Evolutionary conservation across 495 filamentous ascomycete genomes (phyloP).

Genomic region (Aspergillus carlsbadensis): DNA sequence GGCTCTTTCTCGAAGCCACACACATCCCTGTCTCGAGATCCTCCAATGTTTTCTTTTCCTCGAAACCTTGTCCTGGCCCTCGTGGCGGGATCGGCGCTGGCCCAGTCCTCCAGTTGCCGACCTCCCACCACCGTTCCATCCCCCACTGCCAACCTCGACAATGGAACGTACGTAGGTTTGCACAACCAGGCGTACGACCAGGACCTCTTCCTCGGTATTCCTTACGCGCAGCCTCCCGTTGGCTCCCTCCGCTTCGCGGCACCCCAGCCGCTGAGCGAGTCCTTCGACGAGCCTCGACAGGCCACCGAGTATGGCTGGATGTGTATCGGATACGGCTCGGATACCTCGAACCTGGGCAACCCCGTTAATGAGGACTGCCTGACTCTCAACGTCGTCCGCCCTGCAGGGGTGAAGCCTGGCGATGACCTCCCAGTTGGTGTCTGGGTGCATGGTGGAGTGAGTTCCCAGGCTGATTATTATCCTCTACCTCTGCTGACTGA

Average conservation of each 20-base stretch:
- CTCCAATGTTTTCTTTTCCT: too few species aligned
- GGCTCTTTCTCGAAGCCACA: too few species aligned
- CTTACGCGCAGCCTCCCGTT: slow-evolving; percentile 44
- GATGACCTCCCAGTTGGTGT: slow-evolving; percentile 32
- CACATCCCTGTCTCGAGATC: too few species aligned
- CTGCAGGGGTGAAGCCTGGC: slow-evolving; percentile 22
- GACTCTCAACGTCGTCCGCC: slow-evolving; percentile 45
- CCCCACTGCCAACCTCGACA: slow-evolving; percentile 19
- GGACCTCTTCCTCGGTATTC: slow-evolving; percentile 48
- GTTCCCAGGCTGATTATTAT: background rate
- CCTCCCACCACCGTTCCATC: too few species aligned
- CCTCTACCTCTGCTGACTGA: too few species aligned
- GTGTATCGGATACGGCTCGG: slow-evolving; percentile 39
- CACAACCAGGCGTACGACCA: slow-evolving; percentile 37
- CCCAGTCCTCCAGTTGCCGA: background rate
- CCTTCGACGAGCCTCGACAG: slow-evolving; percentile 20
- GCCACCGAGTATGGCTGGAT: slow-evolving; percentile 36
- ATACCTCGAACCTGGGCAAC: slow-evolving; percentile 9
- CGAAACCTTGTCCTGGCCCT: too few species aligned
- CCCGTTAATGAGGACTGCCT: slow-evolving; percentile 44
- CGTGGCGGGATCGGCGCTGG: too few species aligned
- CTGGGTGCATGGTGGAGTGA: slow-evolving; percentile 25
- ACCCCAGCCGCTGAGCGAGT: slow-evolving; percentile 20
- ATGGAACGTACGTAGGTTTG: slow-evolving; percentile 41
- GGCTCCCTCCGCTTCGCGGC: slow-evolving; percentile 17